Conservation (phyloP, 2,329 filamentous ascomycete genomes). For the Aspergillus sojae region DNA sequence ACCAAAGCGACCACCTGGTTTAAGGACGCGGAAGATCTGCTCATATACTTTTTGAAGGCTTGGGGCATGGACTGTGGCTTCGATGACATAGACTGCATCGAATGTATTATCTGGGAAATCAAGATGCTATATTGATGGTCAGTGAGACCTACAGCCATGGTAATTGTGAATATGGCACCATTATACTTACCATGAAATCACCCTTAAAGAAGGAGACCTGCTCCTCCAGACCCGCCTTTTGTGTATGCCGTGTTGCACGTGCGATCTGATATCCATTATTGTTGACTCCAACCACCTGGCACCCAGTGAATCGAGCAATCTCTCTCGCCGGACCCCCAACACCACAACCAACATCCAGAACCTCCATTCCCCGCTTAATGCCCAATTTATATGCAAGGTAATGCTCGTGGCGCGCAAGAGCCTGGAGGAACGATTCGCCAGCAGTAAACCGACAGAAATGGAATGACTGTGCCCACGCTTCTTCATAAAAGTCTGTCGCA, state of each 20-base stretch:
- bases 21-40: slow-evolving; percentile 90
- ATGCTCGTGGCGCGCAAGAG: slow-evolving; percentile 93
- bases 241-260: slow-evolving; percentile 78
- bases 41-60: slow-evolving; percentile 86
- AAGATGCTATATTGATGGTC: slow-evolving; percentile 64
- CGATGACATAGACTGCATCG: slow-evolving; percentile 93
- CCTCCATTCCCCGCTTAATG: slow-evolving; percentile 80
- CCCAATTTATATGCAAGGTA: slow-evolving; percentile 88
- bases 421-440: slow-evolving; percentile 83
- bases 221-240: slow-evolving; percentile 74
- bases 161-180: not conserved
- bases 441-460: slow-evolving; percentile 93
- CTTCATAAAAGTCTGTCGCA: slow-evolving; percentile 93
- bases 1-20: slow-evolving; percentile 93
- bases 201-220: slow-evolving; percentile 88
- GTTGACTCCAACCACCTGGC: slow-evolving; percentile 86
- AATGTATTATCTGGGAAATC: slow-evolving; percentile 89
- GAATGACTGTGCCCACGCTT: slow-evolving; percentile 92
- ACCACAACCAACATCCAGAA: slow-evolving; percentile 93
- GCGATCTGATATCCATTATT: slow-evolving; percentile 99
- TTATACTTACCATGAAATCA: slow-evolving; percentile 72
- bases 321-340: slow-evolving; percentile 91
- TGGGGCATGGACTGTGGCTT: slow-evolving; percentile 92
- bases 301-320: slow-evolving; percentile 91
- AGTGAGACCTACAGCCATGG: not conserved